These are phyloP conservation scores for Hyaloscypha bicolor DNA, from an alignment of 495 filamentous ascomycete species.

Conservation along the genomic window DNA sequence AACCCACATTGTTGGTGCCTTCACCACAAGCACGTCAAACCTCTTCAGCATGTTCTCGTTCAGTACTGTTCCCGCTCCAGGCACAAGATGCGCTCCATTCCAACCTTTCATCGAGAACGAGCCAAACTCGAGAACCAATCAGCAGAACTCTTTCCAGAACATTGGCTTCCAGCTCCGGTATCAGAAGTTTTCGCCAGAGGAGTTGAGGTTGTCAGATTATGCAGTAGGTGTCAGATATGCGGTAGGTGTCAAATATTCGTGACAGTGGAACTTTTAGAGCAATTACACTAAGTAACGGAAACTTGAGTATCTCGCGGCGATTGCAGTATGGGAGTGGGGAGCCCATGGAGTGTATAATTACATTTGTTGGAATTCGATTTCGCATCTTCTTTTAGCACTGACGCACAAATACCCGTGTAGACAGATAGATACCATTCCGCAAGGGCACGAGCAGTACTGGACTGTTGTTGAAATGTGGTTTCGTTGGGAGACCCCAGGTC, in stretches of 20 bases:
- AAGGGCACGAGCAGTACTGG: background rate
- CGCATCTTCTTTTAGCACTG: background rate
- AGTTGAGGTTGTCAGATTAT: conserved; percentile 88
- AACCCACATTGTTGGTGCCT: background rate
- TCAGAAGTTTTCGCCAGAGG: conserved; percentile 86
- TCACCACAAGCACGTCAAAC: background rate
- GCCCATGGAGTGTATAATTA: no score
- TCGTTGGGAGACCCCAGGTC: no score
- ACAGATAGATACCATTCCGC: background rate
- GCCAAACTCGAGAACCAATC: conserved; percentile 45
- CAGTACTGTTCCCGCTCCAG: conserved; percentile 32
- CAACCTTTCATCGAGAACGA: conserved; percentile 81
- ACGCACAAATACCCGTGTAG: background rate
- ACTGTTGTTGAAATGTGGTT: no score
- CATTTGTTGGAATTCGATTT: background rate
- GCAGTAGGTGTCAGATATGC: background rate
- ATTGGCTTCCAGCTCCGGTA: conserved; percentile 85
- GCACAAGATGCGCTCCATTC: conserved; percentile 78
- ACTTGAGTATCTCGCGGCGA: no score
- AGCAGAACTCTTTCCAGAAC: conserved; percentile 79
- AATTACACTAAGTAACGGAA: background rate
- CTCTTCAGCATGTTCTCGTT: background rate
- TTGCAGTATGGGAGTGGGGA: no score
- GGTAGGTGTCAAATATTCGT: background rate
- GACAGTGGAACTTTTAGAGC: background rate